A percentile compares a stretch with the other conserved stretches of the same genome.
Evolutionary conservation across 305 asterid genomes (phyloP).

Genomic region (Solanum hybrid): DNA sequence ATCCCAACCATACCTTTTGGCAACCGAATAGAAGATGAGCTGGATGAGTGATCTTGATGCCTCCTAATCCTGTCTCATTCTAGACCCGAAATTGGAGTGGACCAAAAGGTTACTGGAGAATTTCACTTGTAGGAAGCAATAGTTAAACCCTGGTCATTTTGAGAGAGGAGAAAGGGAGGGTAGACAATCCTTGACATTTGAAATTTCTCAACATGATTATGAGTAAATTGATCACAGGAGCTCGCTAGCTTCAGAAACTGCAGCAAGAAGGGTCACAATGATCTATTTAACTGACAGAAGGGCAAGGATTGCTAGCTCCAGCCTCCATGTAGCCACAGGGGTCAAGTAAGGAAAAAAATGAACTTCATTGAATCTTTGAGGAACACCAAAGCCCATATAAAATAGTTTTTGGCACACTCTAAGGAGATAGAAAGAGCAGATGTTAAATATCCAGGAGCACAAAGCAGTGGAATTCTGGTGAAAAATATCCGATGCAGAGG

Average conservation of each 20-base stretch:
- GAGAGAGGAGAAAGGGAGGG: neutral
- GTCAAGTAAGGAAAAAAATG: neutral
- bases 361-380: neutral
- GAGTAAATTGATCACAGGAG: neutral
- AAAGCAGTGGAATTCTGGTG: slow-evolving; percentile 7
- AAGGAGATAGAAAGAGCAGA: neutral
- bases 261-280: neutral
- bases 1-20: neutral
- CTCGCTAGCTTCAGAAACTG: neutral
- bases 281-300: neutral
- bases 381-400: neutral
- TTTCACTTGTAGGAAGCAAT: neutral
- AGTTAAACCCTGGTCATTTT: neutral
- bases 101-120: neutral
- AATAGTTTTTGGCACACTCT: neutral
- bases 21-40: neutral
- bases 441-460: slow-evolving; percentile 3
- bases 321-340: neutral
- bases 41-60: neutral
- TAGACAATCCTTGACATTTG: neutral
- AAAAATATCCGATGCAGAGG: neutral
- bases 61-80: neutral
- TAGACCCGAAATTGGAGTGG: neutral
- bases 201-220: neutral
- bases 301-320: neutral